Evolutionary conservation across 208 protist species (phyloP).

Genomic region (Crithidia fasciculata): DNA sequence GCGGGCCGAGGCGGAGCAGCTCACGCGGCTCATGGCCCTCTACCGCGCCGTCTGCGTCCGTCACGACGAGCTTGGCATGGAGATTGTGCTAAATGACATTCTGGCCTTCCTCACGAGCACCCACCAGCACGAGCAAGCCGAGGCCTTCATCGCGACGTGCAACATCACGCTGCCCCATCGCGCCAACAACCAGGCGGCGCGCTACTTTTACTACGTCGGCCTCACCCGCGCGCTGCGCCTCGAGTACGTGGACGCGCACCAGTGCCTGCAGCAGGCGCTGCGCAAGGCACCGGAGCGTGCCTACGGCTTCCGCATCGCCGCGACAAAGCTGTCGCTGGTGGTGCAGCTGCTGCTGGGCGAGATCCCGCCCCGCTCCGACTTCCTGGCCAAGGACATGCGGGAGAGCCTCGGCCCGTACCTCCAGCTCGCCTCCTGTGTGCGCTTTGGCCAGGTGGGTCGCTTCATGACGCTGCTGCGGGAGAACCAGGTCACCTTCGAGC

Average conservation of each 20-base stretch:
- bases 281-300: conserved; percentile 96
- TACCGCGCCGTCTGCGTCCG: conserved; percentile 85
- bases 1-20: conserved; percentile 47
- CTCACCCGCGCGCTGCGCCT: conserved; percentile 96
- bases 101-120: conserved; percentile 75
- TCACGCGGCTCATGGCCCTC: conserved; percentile 77
- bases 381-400: conserved; percentile 89
- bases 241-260: conserved; percentile 95
- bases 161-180: conserved; percentile 82
- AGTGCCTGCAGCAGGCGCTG: conserved; percentile 94
- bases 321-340: conserved; percentile 95
- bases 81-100: conserved; percentile 89
- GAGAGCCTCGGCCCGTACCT: conserved; percentile 93
- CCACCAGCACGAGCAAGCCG: conserved; percentile 84
- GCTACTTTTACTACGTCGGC: conserved; percentile 96
- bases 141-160: conserved; percentile 86
- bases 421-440: conserved; percentile 94
- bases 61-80: conserved; percentile 88
- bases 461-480: conserved; percentile 95
- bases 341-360: conserved; percentile 98
- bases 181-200: conserved; percentile 93
- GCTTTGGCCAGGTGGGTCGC: conserved; percentile 93
- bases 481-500: conserved; percentile 89
- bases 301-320: conserved; percentile 93
- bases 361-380: conserved; percentile 95